Conservation (phyloP, 352 stramenopile species). For the Globisporangium recalcitrans region DNA sequence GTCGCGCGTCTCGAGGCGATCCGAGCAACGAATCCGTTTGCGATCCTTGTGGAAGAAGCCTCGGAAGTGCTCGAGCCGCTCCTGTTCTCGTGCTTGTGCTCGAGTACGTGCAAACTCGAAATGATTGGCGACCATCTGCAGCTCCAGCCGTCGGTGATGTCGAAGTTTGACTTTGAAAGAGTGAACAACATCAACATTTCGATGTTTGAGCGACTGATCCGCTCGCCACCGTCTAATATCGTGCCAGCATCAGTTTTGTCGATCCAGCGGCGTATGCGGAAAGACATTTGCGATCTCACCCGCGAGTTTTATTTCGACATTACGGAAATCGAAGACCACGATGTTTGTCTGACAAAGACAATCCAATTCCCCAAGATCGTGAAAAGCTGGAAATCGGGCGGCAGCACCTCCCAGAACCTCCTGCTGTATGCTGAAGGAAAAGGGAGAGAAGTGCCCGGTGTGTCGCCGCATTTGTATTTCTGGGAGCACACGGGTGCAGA, state of each 20-base stretch:
- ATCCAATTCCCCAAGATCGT: slow-evolving; percentile 21
- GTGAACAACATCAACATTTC: slow-evolving; percentile 87
- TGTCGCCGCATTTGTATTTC: slow-evolving; percentile 78
- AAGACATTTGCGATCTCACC: slow-evolving; percentile 84
- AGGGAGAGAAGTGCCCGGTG: slow-evolving; percentile 74
- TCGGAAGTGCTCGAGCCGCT: slow-evolving; percentile 85
- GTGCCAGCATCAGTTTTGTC: slow-evolving; percentile 79
- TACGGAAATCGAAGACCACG: slow-evolving; percentile 77
- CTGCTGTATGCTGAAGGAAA: slow-evolving; percentile 25
- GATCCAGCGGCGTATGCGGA: slow-evolving; percentile 86
- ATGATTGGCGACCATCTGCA: slow-evolving; percentile 90
- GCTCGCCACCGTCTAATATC: slow-evolving; percentile 45
- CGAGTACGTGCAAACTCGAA: slow-evolving; percentile 80
- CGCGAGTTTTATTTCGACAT: slow-evolving; percentile 79
- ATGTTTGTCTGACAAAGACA: slow-evolving; percentile 48
- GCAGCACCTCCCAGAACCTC: slow-evolving; percentile 6
- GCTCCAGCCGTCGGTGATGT: slow-evolving; percentile 79
- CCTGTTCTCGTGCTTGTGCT: slow-evolving; percentile 79
- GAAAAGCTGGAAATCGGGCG: slow-evolving; percentile 4
- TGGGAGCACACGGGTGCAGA: slow-evolving; percentile 73
- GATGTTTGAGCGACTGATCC: slow-evolving; percentile 87
- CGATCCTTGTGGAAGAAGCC: slow-evolving; percentile 84
- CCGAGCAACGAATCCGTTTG: slow-evolving; percentile 78
- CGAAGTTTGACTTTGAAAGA: slow-evolving; percentile 76
- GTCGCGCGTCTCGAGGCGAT: slow-evolving; percentile 80